Base-by-base conservation (phyloP, 345 rosid species). In the Stellera chamaejasme region DNA sequence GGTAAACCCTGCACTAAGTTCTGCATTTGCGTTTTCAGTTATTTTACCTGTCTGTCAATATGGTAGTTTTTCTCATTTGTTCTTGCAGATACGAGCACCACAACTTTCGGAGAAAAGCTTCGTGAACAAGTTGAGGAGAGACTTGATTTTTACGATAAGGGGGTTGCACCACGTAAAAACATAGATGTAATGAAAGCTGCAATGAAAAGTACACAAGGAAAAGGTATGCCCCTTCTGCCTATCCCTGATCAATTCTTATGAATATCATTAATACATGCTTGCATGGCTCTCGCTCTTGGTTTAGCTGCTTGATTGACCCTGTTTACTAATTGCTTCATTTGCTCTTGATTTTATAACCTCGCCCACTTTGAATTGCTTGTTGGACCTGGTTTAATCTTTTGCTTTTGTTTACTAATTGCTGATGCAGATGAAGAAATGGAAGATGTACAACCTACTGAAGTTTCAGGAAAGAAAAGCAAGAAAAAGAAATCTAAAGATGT, bases 121-220 rank as follows among this genome's bases (percentile, higher is more conserved):
- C 74, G 84, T 39, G 96, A 89, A 71, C 99, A 93, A 75, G 99
- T 93, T 27, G 97, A 89, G 74, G 99, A 89, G 67, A 70, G 92
- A 42, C 77, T 90, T 16, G 95, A 84, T 55, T 93, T 93, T 64
- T 87, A 89, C 36, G 99, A 93, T 70, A 93, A 93, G 77, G 97
- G 96, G 19, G 77, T 93, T 69, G 87, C 95, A 49, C 99, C 99
- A 27, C 87, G 96, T 44, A 93, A 93, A 76, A 93, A 90, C 68
- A 80, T 90, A 48, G 99, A 93, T 54, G 96, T 90, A 56, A 93
- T 93, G 97, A 89, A 83, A 72, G 70, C 80, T 56, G 97, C 94
- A 10, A 47, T 88, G 12, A 87, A 72, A 54, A 64, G 39, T 58
- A 61, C 79, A 10, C 79, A 68, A 28, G 69, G 60, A 49, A 78